Conservation (phyloP, 345 rosid species). For the Barbarea vulgaris region DNA sequence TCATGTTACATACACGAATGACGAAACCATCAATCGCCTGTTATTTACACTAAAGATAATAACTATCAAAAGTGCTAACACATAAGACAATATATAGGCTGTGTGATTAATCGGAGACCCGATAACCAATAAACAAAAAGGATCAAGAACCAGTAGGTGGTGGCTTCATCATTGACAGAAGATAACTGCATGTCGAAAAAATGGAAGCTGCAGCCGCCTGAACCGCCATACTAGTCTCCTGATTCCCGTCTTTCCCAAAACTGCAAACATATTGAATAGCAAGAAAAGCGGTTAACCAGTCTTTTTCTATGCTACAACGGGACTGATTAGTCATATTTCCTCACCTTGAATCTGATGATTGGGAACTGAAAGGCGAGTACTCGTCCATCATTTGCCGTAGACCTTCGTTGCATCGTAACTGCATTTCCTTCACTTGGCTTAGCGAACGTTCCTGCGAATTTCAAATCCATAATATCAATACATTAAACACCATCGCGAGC, state of each 20-base stretch:
- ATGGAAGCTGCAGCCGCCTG: slow-evolving; percentile 98
- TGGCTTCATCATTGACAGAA: slow-evolving; percentile 62
- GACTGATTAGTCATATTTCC: slow-evolving; percentile 8
- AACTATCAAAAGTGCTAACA: slow-evolving; percentile 23
- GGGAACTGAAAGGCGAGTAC: slow-evolving; percentile 45
- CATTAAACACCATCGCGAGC: background rate
- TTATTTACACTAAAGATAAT: slow-evolving; percentile 37
- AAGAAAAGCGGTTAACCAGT: slow-evolving; percentile 2
- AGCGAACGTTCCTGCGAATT: slow-evolving; percentile 71
- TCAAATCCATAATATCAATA: slow-evolving; percentile 21
- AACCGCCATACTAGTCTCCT: slow-evolving; percentile 67
- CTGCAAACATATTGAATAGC: slow-evolving; percentile 43
- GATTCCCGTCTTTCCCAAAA: slow-evolving; percentile 41
- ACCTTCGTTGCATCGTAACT: slow-evolving; percentile 73
- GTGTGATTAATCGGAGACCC: background rate
- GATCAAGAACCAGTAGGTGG: slow-evolving; percentile 61
- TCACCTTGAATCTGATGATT: slow-evolving; percentile 57
- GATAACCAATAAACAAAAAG: background rate
- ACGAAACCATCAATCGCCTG: slow-evolving; percentile 25
- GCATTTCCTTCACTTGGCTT: slow-evolving; percentile 79
- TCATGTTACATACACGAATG: slow-evolving; percentile 36
- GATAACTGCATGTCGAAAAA: slow-evolving; percentile 80
- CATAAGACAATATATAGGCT: slow-evolving; percentile 1
- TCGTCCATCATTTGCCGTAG: slow-evolving; percentile 57
- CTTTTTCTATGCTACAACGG: background rate